Evolutionary conservation across 2,329 filamentous ascomycete genomes (phyloP), one percentile per base, ranked within the genome.

Genomic region (Tympanopsis confertula): DNA sequence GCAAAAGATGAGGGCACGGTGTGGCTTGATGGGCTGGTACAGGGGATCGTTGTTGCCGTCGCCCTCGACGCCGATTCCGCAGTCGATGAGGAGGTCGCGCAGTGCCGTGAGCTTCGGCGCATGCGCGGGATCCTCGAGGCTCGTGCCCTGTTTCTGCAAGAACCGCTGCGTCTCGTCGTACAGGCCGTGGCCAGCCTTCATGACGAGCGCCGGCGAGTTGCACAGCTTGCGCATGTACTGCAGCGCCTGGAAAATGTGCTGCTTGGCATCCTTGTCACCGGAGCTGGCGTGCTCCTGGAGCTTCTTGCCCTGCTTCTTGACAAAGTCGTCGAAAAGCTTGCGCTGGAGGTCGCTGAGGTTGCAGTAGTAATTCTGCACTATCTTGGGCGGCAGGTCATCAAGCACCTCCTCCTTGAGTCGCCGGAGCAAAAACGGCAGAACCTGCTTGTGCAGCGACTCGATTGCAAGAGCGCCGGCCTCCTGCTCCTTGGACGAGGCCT

Each of bases 151-250:
- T 53, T 78, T 81, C 36, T 77, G 72, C 15, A 98, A 71, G 47
- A 87, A 77, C 37, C 75, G 77, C 56, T 94, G 87, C 4, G 88
- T 89, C 14, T 88, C 81, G 13, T 86, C 84, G 56, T 94, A 98
- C 45, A 91, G 76, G 53, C 82, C 86, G 60, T 94, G 89, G 14
- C 79, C 86, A 37, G 91, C 86, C 53, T 95, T 95, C 70, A 98
- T 86, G 7, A 98, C 91, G 45, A 98, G 71, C 0, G 91, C 87
- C 0, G 91, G 91, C 3, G 91, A 95, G 56, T 98, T 98, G 71
- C 91, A 98, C 4, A 98, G 75, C 63, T 96, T 96, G 43, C 93
- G 86, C 93, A 98, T 98, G 62, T 98, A 98, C 56, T 98, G 93
- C 33, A 98, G 64, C 3, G 93, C 91, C 57, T 96, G 89, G 81